Evolutionary conservation across 163 green algal genomes (phyloP), one percentile per base, ranked within the genome.

Genomic region (Scenedesmus sp.): DNA sequence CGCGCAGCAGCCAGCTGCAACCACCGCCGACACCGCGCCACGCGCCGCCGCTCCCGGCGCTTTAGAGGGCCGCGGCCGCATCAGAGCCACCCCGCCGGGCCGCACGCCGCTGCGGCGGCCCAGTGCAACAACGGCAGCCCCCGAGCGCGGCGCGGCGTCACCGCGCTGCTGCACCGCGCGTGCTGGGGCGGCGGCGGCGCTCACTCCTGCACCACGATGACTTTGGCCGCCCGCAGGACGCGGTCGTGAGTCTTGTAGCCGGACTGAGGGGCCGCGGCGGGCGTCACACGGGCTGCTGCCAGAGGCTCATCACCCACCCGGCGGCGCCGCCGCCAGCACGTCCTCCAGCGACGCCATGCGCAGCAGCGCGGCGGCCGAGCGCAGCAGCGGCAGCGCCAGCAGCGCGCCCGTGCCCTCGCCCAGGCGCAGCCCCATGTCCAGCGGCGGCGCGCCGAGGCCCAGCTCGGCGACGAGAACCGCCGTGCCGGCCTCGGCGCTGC

Each of bases 241-340:
- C 95, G 85, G 26, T 94, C 95, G 65, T 97, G 86, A n/a, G 98
- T 82, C 44, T 83, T 92, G 87, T 98, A 99, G 28, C 95, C 95
- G 45, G 83, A 87, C 92, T 96, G 92, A 85, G 3, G 34, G 4
- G 28, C 0, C 29, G 18, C 20, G 0, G 20, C 4, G 26, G 17
- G 4, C 1, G 17, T 13, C 22, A 17, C 18, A 10, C 18, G 24
- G 17, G 17, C 48, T 57, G 48, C 48, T 57, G 48, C 18, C 48
- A 57, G 17, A 24, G 15, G 17, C 18, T 15, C 48, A 24, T 15
- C 60, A 47, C 39, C 10, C 39, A 47, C 39, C 10, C 39, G 39
- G 6, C 39, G 39, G 7, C 39, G 39, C 62, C 24, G 58, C 57
- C 60, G 69, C 71, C 70, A 85, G 62, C 28, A 85, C 79, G 2